Conservation (phyloP, 805 yeast species). For the Suhomyces tanzawaensis region DNA sequence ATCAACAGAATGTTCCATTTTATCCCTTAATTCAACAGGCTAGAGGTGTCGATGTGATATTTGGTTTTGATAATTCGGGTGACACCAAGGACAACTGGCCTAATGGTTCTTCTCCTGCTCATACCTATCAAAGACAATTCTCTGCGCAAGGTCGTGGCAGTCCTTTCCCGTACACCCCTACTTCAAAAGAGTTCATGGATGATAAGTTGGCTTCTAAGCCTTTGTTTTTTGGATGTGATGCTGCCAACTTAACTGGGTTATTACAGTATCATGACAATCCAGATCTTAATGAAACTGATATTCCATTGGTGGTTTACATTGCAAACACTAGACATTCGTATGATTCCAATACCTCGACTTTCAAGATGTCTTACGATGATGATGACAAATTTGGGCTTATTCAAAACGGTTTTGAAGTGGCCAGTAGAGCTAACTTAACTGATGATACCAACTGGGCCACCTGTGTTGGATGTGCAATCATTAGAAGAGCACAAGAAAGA, state of each 20-base stretch:
- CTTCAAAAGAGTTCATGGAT: conserved; percentile 16
- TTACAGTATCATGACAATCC: conserved; percentile 16
- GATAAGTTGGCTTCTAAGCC: conserved; percentile 22
- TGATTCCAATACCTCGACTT: conserved; percentile 22
- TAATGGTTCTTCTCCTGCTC: conserved; percentile 38
- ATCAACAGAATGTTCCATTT: conserved; percentile 40
- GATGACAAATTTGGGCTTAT: conserved; percentile 16
- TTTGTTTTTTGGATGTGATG: conserved; percentile 28
- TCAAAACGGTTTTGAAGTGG: conserved; percentile 20
- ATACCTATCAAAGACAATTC: conserved; percentile 26
- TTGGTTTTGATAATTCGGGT: conserved; percentile 44
- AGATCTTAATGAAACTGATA: conserved; percentile 23
- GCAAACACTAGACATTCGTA: conserved; percentile 16
- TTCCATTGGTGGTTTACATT: conserved; percentile 23
- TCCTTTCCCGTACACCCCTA: conserved; percentile 27
- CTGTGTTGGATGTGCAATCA: conserved; percentile 27
- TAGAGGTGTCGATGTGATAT: conserved; percentile 39
- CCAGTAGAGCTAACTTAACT: conserved; percentile 18
- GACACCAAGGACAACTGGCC: conserved; percentile 42
- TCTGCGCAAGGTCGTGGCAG: conserved; percentile 23
- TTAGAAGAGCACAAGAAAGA: conserved; percentile 23
- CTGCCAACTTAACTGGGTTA: conserved; percentile 20
- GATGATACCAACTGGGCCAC: conserved; percentile 20
- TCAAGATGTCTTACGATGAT: conserved; percentile 19
- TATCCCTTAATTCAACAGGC: conserved; percentile 38